These are phyloP conservation scores for Hippophae tibetana DNA, from an alignment of 306 rosid species.

Conservation along the genomic window DNA sequence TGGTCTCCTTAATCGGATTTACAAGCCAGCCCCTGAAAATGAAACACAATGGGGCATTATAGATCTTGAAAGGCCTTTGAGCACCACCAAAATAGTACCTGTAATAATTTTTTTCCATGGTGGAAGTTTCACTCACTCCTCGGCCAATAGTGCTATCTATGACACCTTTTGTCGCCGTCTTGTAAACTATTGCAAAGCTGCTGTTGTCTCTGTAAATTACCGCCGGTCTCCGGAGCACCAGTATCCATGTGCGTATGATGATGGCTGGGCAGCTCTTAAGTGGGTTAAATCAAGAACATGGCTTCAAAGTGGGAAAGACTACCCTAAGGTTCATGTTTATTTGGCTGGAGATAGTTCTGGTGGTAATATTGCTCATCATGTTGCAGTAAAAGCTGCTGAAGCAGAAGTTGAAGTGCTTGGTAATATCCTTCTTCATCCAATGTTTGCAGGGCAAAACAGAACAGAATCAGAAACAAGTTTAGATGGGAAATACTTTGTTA, in stretches of 20 bases:
- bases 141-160: conserved; percentile 80
- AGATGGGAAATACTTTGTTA: conserved; percentile 79
- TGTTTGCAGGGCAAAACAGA: conserved; percentile 65
- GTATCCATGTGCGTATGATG: conserved; percentile 75
- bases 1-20: conserved; percentile 60
- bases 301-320: conserved; percentile 73
- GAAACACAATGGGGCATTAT: conserved; percentile 33
- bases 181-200: conserved; percentile 51
- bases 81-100: conserved; percentile 52
- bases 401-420: conserved; percentile 67
- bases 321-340: conserved; percentile 56
- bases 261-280: conserved; percentile 70
- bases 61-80: conserved; percentile 60
- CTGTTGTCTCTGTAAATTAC: conserved; percentile 77
- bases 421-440: conserved; percentile 76
- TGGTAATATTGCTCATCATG: conserved; percentile 80
- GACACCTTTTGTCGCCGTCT: conserved; percentile 87
- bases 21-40: conserved; percentile 41
- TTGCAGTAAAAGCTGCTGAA: conserved; percentile 56
- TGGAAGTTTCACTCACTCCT: conserved; percentile 87
- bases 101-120: conserved; percentile 82
- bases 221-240: conserved; percentile 73
- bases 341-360: conserved; percentile 88
- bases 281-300: conserved; percentile 76
- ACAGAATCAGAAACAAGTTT: conserved; percentile 52